phyloP scores from a whole-genome alignment of 1,284 basidiomycete genomes.

The Rhodotorula sp. region DNA sequence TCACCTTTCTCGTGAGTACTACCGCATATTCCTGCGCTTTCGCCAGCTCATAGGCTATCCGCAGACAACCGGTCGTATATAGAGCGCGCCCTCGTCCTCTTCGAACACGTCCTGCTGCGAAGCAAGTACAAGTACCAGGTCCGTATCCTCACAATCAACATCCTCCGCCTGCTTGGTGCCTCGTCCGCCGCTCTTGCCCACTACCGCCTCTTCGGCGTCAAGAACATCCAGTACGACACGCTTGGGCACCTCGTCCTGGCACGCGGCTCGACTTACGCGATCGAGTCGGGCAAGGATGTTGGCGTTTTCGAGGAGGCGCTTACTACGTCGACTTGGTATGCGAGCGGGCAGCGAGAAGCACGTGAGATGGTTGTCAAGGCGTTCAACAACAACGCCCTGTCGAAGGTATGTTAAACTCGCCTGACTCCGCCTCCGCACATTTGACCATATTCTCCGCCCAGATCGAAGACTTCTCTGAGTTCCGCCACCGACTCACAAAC shows the following conservation, averaged over 20 bases:
- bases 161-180: constrained; percentile 73
- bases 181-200: constrained; percentile 65
- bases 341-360: constrained; percentile 26
- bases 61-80: constrained; percentile 59
- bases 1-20: constrained; percentile 47
- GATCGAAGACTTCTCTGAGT: constrained; percentile 74
- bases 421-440: background rate
- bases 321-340: constrained; percentile 22
- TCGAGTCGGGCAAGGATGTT: constrained; percentile 54
- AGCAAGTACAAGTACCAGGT: constrained; percentile 75
- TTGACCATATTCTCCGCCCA: constrained; percentile 45
- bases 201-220: constrained; percentile 69
- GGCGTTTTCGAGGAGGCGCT: constrained; percentile 56
- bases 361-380: constrained; percentile 58
- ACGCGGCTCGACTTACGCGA: constrained; percentile 71
- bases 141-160: constrained; percentile 67
- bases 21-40: background rate
- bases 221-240: constrained; percentile 80
- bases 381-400: constrained; percentile 71
- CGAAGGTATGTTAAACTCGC: constrained; percentile 56
- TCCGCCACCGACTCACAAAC: constrained; percentile 71
- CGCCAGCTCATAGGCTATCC: background rate
- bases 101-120: constrained; percentile 68
- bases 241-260: constrained; percentile 74
- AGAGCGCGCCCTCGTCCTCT: constrained; percentile 60